These are phyloP conservation scores for Nakazawaea ernobii DNA, from an alignment of 805 yeast genomes.

Conservation along the genomic window DNA sequence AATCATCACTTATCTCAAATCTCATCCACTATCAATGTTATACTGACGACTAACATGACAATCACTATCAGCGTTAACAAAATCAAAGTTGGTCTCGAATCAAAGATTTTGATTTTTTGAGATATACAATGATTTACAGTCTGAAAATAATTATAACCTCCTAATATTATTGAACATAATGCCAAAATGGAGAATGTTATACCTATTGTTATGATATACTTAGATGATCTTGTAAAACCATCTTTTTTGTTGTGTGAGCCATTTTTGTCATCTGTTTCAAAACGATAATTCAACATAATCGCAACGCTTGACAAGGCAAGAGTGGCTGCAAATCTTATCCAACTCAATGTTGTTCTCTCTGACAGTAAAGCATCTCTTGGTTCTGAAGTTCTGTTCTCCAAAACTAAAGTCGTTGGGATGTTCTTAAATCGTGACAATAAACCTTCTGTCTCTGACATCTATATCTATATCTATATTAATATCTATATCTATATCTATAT, in stretches of 20 bases:
- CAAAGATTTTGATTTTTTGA: constrained; percentile 33
- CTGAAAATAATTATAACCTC: constrained; percentile 35
- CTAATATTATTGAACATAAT: constrained; percentile 29
- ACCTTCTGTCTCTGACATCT: constrained; percentile 11
- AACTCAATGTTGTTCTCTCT: constrained; percentile 46
- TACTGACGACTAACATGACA: constrained; percentile 8
- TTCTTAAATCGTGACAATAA: constrained; percentile 11
- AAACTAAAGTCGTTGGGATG: constrained; percentile 17
- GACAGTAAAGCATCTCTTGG: constrained; percentile 51
- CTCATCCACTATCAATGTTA: constrained; percentile 5
- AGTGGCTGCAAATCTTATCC: constrained; percentile 40
- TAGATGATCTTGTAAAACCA: constrained; percentile 10
- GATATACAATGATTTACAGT: constrained; percentile 39
- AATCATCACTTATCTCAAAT: not conserved
- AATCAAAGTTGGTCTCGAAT: constrained; percentile 20
- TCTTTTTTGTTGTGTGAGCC: constrained; percentile 1
- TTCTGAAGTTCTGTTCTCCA: constrained; percentile 37
- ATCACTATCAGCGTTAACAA: constrained; percentile 2
- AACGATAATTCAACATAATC: constrained; percentile 36
- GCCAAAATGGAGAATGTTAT: constrained; percentile 32
- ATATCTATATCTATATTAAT: not conserved
- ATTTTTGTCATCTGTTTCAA: constrained; percentile 26
- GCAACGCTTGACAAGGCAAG: constrained; percentile 42
- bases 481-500: not conserved
- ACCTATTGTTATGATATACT: constrained; percentile 27